Percentiles rank a stretch among this genome's conserved stretches.
phyloP scores from a whole-genome alignment of 2,329 filamentous ascomycete species.

The Stagonosporopsis rhizophila region DNA sequence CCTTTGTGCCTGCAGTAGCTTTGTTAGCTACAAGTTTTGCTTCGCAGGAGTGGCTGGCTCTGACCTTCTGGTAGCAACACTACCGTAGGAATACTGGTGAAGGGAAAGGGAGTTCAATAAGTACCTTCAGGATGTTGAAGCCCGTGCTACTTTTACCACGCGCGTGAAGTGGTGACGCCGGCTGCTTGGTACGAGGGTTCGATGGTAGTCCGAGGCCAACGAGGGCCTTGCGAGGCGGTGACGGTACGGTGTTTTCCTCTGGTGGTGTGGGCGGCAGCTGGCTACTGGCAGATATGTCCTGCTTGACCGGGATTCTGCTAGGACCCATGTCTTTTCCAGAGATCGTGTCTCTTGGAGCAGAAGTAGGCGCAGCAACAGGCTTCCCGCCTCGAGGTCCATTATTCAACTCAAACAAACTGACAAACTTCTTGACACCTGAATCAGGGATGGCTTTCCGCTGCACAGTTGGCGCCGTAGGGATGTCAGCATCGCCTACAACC shows the following conservation, averaged over 20 bases:
- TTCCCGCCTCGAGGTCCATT: conserved; percentile 41
- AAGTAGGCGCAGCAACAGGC: conserved; percentile 30
- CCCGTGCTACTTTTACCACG: conserved; percentile 49
- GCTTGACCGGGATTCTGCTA: conserved; percentile 2
- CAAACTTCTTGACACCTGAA: conserved; percentile 33
- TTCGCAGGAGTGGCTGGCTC: neutral
- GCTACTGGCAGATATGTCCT: conserved; percentile 12
- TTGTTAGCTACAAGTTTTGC: neutral
- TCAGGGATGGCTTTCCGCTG: conserved; percentile 39
- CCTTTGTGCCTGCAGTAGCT: conserved; percentile 25
- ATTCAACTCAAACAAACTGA: conserved; percentile 38
- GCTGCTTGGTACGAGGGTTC: conserved; percentile 37
- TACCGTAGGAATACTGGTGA: conserved; percentile 32
- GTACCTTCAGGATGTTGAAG: conserved; percentile 48
- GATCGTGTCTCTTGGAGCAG: conserved; percentile 27
- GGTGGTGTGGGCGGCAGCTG: conserved; percentile 43
- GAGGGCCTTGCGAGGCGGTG: conserved; percentile 34
- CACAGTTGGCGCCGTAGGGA: conserved; percentile 18
- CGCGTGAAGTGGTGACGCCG: conserved; percentile 35
- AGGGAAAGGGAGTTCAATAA: conserved; percentile 34
- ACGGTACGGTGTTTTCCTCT: conserved; percentile 24
- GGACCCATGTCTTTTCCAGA: neutral
- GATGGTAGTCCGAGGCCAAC: conserved; percentile 37
- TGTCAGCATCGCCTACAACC: conserved; percentile 3
- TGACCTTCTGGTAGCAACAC: conserved; percentile 9